phyloP scores from a whole-genome alignment of 2,329 filamentous ascomycete species.

The Stagonosporopsis vannaccii region DNA sequence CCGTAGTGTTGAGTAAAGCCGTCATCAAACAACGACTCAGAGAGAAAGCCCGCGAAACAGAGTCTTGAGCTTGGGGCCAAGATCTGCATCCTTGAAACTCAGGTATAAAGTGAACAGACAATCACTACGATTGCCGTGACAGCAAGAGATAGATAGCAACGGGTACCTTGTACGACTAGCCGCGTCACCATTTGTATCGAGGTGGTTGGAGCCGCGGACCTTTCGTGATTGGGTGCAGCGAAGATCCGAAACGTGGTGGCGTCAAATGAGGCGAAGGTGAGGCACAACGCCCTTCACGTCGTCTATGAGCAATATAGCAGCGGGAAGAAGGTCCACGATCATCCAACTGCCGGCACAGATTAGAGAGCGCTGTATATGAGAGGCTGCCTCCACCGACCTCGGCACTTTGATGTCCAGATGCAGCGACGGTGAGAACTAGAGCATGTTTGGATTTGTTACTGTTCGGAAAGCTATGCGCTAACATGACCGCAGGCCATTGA shows the following conservation, averaged over 20 bases:
- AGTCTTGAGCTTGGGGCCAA: slow-evolving; percentile 20
- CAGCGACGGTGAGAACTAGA: neutral
- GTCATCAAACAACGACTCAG: slow-evolving; percentile 16
- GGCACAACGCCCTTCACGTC: slow-evolving; percentile 34
- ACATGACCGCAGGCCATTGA: no score
- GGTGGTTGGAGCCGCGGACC: neutral
- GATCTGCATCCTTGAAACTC: slow-evolving; percentile 32
- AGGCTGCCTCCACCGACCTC: neutral
- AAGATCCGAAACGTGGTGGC: slow-evolving; percentile 38
- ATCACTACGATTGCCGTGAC: slow-evolving; percentile 21
- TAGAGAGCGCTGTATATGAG: neutral
- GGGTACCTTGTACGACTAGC: neutral
- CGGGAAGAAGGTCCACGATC: neutral
- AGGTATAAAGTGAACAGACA: slow-evolving; percentile 24
- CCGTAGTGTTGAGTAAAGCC: slow-evolving; percentile 24
- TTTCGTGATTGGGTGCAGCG: slow-evolving; percentile 26
- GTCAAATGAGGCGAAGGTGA: slow-evolving; percentile 32
- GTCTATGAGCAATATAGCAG: neutral
- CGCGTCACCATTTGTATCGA: neutral
- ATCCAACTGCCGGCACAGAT: neutral
- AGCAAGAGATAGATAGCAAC: slow-evolving; percentile 12
- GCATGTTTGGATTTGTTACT: neutral
- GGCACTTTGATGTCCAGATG: neutral
- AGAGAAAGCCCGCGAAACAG: slow-evolving; percentile 25
- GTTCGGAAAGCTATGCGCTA: neutral